Conservation (phyloP, 768 basidiomycete genomes). For the Nidularia pulvinata region DNA sequence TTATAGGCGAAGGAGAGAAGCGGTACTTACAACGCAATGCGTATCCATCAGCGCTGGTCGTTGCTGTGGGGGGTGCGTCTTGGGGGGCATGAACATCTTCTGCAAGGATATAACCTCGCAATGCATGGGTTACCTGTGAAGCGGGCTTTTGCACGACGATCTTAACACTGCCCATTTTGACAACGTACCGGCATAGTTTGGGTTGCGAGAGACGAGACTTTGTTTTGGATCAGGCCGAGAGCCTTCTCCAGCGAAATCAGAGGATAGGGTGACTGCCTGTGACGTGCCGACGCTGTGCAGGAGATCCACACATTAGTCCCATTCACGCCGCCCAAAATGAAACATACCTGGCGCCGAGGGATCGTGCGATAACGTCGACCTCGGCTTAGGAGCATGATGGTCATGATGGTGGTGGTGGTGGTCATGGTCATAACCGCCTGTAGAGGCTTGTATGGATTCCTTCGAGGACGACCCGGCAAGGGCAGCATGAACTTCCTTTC, state of each 20-base stretch:
- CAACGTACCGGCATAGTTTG: conserved; percentile 43
- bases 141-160: not conserved
- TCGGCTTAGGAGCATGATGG: conserved; percentile 49
- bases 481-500: conserved; percentile 53
- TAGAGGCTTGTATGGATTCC: not conserved
- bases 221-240: conserved; percentile 48
- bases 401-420: conserved; percentile 30
- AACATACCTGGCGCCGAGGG: conserved; percentile 63
- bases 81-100: conserved; percentile 70
- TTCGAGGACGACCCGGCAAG: conserved; percentile 37
- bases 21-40: conserved; percentile 65
- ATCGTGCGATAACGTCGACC: conserved; percentile 65
- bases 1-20: not conserved
- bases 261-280: conserved; percentile 77
- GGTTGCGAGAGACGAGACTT: conserved; percentile 40
- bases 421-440: conserved; percentile 26
- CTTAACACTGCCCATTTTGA: not conserved
- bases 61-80: conserved; percentile 61
- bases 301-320: not conserved
- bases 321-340: not conserved
- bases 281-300: conserved; percentile 63
- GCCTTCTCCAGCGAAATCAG: conserved; percentile 69
- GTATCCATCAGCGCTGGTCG: conserved; percentile 91
- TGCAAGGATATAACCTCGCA: conserved; percentile 75
- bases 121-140: conserved; percentile 51